Conservation (phyloP, 495 filamentous ascomycete genomes). For the Penicillium coffeae region DNA sequence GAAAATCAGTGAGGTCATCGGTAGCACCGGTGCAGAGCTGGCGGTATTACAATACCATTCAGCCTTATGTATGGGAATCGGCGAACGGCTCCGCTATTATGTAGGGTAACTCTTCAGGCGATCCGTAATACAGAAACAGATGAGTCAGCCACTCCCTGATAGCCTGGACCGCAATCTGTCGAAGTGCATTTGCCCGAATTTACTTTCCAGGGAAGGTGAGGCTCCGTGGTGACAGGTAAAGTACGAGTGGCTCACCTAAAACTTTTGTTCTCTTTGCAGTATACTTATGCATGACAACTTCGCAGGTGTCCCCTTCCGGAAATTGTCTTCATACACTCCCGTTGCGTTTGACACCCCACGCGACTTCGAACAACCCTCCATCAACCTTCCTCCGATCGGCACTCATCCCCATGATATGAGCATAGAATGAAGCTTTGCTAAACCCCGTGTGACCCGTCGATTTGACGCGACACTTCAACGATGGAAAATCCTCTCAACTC, state of each 20-base stretch:
- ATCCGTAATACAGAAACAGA: not conserved
- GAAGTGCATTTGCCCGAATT: not conserved
- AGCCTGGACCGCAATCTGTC: not conserved
- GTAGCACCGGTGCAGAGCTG: slow-evolving; percentile 5
- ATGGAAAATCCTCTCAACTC: slow-evolving; percentile 27
- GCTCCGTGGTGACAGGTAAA: not conserved
- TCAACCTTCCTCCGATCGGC: not conserved
- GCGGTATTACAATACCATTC: not conserved
- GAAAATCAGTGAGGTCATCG: slow-evolving; percentile 27
- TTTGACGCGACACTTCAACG: slow-evolving; percentile 11
- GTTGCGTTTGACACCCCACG: not conserved
- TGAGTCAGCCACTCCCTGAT: slow-evolving; percentile 9
- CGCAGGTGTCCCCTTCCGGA: too few relatives aligned
- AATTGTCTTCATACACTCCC: not conserved
- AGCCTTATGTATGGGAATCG: not conserved
- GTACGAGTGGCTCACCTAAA: not conserved
- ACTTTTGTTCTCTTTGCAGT: not conserved
- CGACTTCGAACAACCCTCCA: not conserved
- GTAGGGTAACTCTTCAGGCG: too few relatives aligned
- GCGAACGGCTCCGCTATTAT: too few relatives aligned
- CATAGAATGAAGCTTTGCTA: slow-evolving; percentile 24
- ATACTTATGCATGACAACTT: too few relatives aligned
- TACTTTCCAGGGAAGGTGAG: not conserved
- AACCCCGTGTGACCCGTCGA: slow-evolving; percentile 19
- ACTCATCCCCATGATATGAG: not conserved